A percentile compares a stretch with the other conserved stretches of the same genome.
Evolutionary conservation across 108 stramenopile species (phyloP).

Genomic region (Nannochloropsis oceanica): DNA sequence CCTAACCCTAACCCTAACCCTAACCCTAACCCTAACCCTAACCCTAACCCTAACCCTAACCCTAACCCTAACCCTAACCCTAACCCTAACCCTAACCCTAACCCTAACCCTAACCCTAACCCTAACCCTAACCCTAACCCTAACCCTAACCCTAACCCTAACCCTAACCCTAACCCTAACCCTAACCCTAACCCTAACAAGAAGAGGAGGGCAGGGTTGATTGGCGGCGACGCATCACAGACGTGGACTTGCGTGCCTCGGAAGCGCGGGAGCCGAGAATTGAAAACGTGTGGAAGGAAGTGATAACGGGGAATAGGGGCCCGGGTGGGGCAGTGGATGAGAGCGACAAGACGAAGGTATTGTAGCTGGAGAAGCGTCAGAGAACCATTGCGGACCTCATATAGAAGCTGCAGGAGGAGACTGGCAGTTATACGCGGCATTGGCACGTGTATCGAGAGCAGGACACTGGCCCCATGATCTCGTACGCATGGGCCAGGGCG

Average conservation of each 20-base stretch:
- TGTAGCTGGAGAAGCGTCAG: no score
- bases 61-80: not conserved
- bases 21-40: not conserved
- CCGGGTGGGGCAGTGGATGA: no score
- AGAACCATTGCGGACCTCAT: no score
- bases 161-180: not conserved
- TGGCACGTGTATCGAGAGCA: no score
- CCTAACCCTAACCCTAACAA: not conserved
- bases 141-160: not conserved
- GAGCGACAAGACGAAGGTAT: no score
- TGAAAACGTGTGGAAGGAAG: not conserved
- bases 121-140: not conserved
- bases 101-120: not conserved
- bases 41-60: not conserved
- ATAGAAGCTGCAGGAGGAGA: no score
- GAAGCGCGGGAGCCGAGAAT: no score
- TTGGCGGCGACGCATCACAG: no score
- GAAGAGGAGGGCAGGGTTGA: not conserved
- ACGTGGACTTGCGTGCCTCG: no score
- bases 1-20: not conserved
- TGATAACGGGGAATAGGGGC: not conserved
- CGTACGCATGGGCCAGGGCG: no score
- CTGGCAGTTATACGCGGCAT: no score
- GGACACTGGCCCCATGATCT: no score
- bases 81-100: not conserved